Conservation (phyloP, 2,329 filamentous ascomycete species). For the Talaromyces sp. region DNA sequence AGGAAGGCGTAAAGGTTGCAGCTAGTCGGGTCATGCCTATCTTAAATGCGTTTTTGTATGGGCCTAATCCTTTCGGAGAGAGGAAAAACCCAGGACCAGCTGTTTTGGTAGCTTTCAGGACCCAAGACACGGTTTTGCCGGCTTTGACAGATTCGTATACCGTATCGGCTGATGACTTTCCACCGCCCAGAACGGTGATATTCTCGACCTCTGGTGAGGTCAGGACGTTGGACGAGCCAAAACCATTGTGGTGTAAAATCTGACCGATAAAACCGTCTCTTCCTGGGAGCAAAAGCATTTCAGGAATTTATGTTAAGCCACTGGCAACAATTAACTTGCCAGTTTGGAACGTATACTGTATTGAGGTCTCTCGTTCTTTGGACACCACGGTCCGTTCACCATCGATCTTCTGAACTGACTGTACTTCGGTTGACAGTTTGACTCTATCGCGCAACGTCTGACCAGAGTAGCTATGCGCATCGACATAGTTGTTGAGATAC, state of each 20-base stretch:
- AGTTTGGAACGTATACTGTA: conserved; percentile 2
- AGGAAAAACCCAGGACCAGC: conserved; percentile 8
- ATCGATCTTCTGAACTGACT: conserved; percentile 6
- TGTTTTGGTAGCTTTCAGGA: conserved; percentile 5
- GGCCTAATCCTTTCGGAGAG: conserved; percentile 5
- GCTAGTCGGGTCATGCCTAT: conserved; percentile 9
- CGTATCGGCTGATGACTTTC: conserved; percentile 7
- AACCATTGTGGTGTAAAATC: conserved; percentile 3
- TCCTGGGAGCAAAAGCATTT: conserved; percentile 4
- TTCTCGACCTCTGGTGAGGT: conserved; percentile 3
- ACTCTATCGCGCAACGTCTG: conserved; percentile 8
- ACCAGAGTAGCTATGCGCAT: conserved; percentile 6
- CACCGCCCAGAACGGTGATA: conserved; percentile 4
- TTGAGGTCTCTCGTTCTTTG: conserved; percentile 4
- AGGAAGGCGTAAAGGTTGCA: conserved; percentile 6
- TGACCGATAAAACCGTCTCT: conserved; percentile 3
- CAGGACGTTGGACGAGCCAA: conserved; percentile 5
- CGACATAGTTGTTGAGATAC: conserved; percentile 8
- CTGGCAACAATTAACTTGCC: conserved; percentile 7
- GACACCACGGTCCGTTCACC: conserved; percentile 6
- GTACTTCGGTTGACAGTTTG: conserved; percentile 5
- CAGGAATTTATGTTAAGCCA: conserved; percentile 4
- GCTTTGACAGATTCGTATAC: conserved; percentile 7
- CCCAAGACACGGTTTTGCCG: conserved; percentile 7
- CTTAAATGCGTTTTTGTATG: conserved; percentile 8